A percentile compares a stretch with the other conserved stretches of the same genome.
These are phyloP conservation scores for Neckera pumila DNA, from an alignment of 225 moss, liverwort and hornwort species.

Conservation along the genomic window DNA sequence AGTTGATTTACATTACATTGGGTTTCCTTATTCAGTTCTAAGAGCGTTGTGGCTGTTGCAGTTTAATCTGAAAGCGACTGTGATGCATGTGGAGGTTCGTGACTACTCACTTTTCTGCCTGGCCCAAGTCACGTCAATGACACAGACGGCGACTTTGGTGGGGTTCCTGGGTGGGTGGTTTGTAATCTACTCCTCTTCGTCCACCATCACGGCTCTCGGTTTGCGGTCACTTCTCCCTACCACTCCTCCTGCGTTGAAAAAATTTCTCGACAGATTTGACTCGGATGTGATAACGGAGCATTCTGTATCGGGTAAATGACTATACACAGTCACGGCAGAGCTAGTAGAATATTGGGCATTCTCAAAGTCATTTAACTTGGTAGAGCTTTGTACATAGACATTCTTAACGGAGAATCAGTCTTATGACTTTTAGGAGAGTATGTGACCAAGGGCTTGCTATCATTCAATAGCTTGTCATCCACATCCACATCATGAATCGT, in stretches of 20 bases:
- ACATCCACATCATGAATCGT: background rate
- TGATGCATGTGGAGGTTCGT: conserved; percentile 94
- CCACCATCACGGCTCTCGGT: conserved; percentile 51
- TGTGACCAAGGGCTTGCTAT: background rate
- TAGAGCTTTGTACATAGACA: conserved; percentile 19
- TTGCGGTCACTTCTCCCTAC: conserved; percentile 38
- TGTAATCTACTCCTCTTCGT: conserved; percentile 77
- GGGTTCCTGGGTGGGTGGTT: conserved; percentile 81
- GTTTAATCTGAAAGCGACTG: conserved; percentile 45
- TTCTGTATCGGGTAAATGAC: conserved; percentile 8
- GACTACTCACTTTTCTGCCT: conserved; percentile 78
- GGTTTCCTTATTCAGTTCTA: background rate
- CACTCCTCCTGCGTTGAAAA: conserved; percentile 28
- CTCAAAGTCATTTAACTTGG: background rate
- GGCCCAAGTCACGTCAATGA: conserved; percentile 75
- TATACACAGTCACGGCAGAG: background rate
- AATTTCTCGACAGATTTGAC: conserved; percentile 36
- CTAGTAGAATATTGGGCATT: background rate
- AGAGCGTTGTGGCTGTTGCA: conserved; percentile 10
- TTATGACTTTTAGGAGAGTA: background rate
- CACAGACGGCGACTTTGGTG: conserved; percentile 57
- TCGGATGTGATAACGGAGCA: conserved; percentile 5
- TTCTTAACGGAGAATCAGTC: conserved; percentile 3
- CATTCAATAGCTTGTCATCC: background rate
- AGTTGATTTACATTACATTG: background rate